phyloP scores from a whole-genome alignment of 345 rosid genomes.

The Adansonia digitata region DNA sequence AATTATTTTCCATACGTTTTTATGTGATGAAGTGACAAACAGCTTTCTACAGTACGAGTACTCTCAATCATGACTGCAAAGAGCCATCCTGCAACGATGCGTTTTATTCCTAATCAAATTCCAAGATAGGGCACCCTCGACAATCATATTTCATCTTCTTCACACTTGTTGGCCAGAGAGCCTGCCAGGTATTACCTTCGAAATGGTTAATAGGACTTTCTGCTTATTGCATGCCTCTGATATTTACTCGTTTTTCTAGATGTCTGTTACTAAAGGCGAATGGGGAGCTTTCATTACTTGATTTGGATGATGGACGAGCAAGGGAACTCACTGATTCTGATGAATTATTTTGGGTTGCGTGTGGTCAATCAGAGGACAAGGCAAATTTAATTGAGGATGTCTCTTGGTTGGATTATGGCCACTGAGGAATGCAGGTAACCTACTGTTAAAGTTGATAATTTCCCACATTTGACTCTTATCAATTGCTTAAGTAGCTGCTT shows the following conservation, averaged over 20 bases:
- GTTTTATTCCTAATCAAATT: constrained; percentile 86
- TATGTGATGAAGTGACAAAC: constrained; percentile 99
- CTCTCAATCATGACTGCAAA: constrained; percentile 98
- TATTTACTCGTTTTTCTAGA: constrained; percentile 37
- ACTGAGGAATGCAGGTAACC: constrained; percentile 98
- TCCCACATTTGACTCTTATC: not conserved
- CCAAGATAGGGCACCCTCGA: constrained; percentile 43
- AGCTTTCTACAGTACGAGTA: constrained; percentile 99
- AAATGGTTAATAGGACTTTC: constrained; percentile 12
- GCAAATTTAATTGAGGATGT: constrained; percentile 88
- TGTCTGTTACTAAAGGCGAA: constrained; percentile 86
- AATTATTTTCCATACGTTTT: constrained; percentile 53
- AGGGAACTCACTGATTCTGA: constrained; percentile 93
- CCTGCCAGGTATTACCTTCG: constrained; percentile 71
- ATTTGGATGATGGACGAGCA: constrained; percentile 95
- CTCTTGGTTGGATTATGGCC: constrained; percentile 97
- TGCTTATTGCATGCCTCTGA: constrained; percentile 25
- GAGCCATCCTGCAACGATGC: constrained; percentile 99
- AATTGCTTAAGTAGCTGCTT: not conserved
- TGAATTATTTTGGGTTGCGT: constrained; percentile 97
- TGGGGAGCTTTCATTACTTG: constrained; percentile 95
- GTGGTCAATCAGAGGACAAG: constrained; percentile 88
- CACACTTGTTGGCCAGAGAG: constrained; percentile 49
- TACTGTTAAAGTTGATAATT: constrained; percentile 9
- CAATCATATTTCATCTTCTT: constrained; percentile 43